Evolutionary conservation across 768 basidiomycete genomes (phyloP).

Genomic region (Rhodotorula graminis): DNA sequence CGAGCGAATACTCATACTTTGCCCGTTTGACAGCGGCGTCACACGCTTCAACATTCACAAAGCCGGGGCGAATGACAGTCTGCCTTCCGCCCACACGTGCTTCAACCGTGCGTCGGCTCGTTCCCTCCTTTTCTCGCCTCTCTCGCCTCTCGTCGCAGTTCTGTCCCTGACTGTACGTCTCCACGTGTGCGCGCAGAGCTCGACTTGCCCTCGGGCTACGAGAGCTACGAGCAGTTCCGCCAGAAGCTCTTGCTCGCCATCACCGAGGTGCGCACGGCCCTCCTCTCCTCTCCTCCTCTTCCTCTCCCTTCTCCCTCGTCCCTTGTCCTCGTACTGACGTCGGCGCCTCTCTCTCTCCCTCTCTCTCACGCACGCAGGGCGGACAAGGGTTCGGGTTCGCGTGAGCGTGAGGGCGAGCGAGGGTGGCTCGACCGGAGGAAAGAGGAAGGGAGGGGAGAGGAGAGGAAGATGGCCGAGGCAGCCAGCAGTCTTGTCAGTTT

Average conservation of each 20-base stretch:
- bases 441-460: background rate
- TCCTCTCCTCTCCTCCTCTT: background rate
- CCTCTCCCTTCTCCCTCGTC: background rate
- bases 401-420: conserved; percentile 41
- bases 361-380: too few species aligned
- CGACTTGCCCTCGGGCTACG: conserved; percentile 79
- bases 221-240: conserved; percentile 92
- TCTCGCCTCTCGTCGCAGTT: too few species aligned
- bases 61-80: conserved; percentile 6
- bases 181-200: conserved; percentile 18
- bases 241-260: conserved; percentile 85
- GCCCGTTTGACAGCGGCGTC: too few species aligned
- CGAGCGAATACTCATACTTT: too few species aligned
- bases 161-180: too few species aligned
- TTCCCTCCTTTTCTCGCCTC: too few species aligned
- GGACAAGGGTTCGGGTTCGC: conserved; percentile 74
- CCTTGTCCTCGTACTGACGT: background rate
- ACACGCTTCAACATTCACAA: conserved; percentile 39
- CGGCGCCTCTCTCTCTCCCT: conserved; percentile 52
- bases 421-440: background rate
- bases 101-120: conserved; percentile 38
- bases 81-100: conserved; percentile 42
- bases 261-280: conserved; percentile 68
- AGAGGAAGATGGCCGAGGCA: background rate
- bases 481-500: too few species aligned